phyloP scores from a whole-genome alignment of 2,329 filamentous ascomycete genomes.

The Myriosclerotinia duriaeana region DNA sequence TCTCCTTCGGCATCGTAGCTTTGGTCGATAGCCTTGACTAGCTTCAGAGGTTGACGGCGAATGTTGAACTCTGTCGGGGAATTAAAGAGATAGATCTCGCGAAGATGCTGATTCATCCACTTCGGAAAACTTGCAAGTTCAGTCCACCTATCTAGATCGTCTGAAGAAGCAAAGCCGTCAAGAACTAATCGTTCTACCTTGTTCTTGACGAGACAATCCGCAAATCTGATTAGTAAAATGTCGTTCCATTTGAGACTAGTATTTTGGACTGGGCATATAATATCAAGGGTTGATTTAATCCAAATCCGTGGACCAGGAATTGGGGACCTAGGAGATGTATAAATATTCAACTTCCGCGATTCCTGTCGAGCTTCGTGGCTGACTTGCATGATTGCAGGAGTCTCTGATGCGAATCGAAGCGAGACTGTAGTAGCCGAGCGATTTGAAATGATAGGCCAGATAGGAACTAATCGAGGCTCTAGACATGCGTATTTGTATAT shows the following conservation, averaged over 20 bases:
- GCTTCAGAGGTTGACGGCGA: not conserved
- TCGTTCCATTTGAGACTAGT: not conserved
- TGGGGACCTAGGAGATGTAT: fast-evolving
- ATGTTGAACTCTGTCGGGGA: not conserved
- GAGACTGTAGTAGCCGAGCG: too few relatives aligned
- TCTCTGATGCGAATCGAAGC: not conserved
- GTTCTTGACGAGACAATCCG: fast-evolving
- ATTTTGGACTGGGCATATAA: not conserved
- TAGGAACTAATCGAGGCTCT: not conserved
- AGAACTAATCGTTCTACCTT: not conserved
- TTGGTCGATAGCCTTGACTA: not conserved
- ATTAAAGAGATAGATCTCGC: not conserved
- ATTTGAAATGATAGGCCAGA: not conserved
- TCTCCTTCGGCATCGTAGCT: fast-evolving
- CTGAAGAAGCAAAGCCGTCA: not conserved
- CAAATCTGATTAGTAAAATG: not conserved
- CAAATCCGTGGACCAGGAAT: not conserved
- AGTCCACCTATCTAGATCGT: not conserved
- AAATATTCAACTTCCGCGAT: not conserved
- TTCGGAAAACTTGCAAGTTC: not conserved
- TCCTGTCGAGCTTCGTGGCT: not conserved
- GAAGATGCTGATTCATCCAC: not conserved
- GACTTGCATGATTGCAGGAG: slow-evolving; percentile 7
- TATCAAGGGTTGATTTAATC: not conserved
- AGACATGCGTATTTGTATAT: slow-evolving; percentile 2